A percentile compares a stretch with the other conserved stretches of the same genome.
Evolutionary conservation across 805 yeast genomes (phyloP).

Genomic region (Teunomyces aglyptinius): DNA sequence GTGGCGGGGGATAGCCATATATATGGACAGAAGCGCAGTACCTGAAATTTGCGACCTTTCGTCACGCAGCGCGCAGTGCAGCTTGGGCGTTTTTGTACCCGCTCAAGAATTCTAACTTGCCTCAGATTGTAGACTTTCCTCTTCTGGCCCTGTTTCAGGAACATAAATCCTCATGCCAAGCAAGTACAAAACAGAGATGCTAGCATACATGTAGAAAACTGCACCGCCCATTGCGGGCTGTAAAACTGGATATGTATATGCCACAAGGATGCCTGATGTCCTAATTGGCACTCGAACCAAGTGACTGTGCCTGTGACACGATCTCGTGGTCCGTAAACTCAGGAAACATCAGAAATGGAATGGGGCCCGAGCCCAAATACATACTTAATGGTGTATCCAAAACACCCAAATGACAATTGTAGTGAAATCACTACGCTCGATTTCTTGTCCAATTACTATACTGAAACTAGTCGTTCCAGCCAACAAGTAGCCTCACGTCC

Average conservation of each 20-base stretch:
- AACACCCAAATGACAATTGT: constrained; percentile 25
- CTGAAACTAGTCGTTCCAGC: constrained; percentile 23
- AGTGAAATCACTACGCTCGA: constrained; percentile 13
- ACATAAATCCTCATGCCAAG: constrained; percentile 19
- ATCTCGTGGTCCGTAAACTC: constrained; percentile 34
- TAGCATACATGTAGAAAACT: constrained; percentile 28
- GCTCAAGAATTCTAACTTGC: constrained; percentile 1
- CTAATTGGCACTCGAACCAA: constrained; percentile 38
- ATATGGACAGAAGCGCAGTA: neutral
- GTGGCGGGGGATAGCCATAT: neutral
- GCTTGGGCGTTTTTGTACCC: neutral
- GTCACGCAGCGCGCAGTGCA: neutral
- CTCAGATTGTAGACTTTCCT: constrained; percentile 6
- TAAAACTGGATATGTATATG: constrained; percentile 31
- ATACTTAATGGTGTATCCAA: constrained; percentile 32
- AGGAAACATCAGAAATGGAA: constrained; percentile 38
- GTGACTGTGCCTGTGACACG: constrained; percentile 33
- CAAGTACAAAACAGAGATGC: constrained; percentile 18
- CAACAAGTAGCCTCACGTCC: constrained; percentile 26
- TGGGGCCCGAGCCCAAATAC: constrained; percentile 38
- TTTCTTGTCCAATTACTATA: constrained; percentile 25
- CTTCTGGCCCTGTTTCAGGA: constrained; percentile 32
- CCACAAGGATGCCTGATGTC: constrained; percentile 32
- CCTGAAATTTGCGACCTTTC: constrained; percentile 2
- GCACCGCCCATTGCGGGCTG: constrained; percentile 23